phyloP scores from a whole-genome alignment of 169 alveolate species.

The Plasmodium knowlesi region DNA sequence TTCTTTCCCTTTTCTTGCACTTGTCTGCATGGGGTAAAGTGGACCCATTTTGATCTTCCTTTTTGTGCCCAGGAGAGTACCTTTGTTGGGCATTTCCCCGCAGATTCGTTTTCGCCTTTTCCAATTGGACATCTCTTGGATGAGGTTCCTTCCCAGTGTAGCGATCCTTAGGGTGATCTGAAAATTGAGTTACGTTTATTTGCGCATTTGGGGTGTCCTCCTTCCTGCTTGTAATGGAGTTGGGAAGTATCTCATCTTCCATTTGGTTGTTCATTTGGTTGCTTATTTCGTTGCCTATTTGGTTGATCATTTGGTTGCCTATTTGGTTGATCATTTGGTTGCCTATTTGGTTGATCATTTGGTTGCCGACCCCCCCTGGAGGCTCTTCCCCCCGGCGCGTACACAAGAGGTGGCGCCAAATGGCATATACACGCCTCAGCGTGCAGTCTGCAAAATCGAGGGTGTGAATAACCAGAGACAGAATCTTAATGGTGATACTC shows the following conservation, averaged over 20 bases:
- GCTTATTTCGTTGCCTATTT: too few relatives aligned
- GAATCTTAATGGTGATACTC: conserved; percentile 29
- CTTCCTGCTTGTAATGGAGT: neutral
- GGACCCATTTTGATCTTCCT: neutral
- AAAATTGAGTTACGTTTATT: neutral
- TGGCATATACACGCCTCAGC: neutral
- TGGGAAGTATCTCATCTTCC: neutral
- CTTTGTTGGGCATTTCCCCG: neutral
- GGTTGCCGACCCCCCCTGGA: neutral
- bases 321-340: too few relatives aligned
- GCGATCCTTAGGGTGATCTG: neutral
- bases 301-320: too few relatives aligned
- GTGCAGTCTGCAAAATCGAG: conserved; percentile 1
- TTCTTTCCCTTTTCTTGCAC: neutral
- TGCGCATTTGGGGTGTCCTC: neutral
- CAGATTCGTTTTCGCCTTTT: neutral
- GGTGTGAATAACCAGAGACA: conserved; percentile 8
- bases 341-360: neutral
- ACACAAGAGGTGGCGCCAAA: neutral
- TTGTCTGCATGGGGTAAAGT: neutral
- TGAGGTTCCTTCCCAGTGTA: neutral
- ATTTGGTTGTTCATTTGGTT: neutral
- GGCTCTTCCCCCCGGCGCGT: neutral
- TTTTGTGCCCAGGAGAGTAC: neutral
- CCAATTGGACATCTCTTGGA: neutral